Conservation (phyloP, 1,284 basidiomycete genomes). For the Singerocomus inundabilis region DNA sequence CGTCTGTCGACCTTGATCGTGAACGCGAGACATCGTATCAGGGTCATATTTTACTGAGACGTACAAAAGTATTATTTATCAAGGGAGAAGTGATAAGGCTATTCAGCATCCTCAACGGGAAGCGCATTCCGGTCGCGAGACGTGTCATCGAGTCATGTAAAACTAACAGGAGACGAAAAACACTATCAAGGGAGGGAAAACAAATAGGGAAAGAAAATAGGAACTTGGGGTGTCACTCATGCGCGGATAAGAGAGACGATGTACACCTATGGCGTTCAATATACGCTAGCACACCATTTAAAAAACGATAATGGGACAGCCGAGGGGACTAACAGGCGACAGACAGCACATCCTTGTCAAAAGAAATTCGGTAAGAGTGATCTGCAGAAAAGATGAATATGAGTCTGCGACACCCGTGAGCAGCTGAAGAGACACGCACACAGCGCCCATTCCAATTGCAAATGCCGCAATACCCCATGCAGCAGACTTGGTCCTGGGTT, state of each 20-base stretch:
- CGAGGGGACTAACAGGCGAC: slow-evolving; percentile 3
- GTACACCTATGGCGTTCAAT: slow-evolving; percentile 24
- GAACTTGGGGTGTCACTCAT: slow-evolving; percentile 21
- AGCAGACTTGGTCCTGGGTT: slow-evolving; percentile 64
- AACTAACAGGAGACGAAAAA: not conserved
- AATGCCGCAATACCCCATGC: slow-evolving; percentile 77
- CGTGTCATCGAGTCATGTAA: slow-evolving; percentile 3
- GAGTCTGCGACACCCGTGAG: not conserved
- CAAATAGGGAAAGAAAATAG: not conserved
- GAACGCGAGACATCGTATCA: not conserved
- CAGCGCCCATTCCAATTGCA: slow-evolving; percentile 66
- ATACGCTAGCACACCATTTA: slow-evolving; percentile 19
- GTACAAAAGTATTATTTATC: slow-evolving; percentile 21
- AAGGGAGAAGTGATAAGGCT: not conserved
- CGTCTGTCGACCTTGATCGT: slow-evolving; percentile 37
- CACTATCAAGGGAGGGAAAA: not conserved
- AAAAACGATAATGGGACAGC: slow-evolving; percentile 4
- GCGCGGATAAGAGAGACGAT: slow-evolving; percentile 4
- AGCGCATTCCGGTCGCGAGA: slow-evolving; percentile 7
- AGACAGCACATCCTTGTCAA: slow-evolving; percentile 23
- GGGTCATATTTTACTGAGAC: not conserved
- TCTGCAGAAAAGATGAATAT: slow-evolving; percentile 16
- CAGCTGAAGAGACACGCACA: slow-evolving; percentile 45
- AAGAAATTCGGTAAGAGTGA: slow-evolving; percentile 46
- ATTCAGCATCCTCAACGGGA: not conserved